phyloP scores from a whole-genome alignment of 2,329 filamentous ascomycete species.

The Talaromyces albobiverticillius region DNA sequence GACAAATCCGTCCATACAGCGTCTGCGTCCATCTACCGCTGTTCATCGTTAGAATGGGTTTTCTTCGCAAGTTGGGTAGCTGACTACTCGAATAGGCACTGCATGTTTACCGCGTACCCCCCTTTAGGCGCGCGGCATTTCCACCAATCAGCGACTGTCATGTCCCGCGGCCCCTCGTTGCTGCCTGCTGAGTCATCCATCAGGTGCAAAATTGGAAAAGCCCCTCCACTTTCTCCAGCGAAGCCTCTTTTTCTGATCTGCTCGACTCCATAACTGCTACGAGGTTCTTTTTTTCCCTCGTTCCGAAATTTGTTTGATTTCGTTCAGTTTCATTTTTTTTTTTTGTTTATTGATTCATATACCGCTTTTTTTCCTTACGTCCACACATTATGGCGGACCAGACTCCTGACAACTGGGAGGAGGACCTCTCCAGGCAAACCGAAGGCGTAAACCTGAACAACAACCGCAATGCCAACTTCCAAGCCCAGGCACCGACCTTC shows the following conservation, averaged over 20 bases:
- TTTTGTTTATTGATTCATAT: constrained; percentile 18
- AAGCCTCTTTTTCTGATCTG: constrained; percentile 2
- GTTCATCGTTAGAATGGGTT: too few species aligned
- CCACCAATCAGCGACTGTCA: neutral
- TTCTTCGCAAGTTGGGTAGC: too few species aligned
- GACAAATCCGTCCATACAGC: too few species aligned
- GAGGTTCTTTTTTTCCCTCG: neutral
- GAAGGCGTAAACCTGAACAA: constrained; percentile 75
- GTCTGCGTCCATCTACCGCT: too few species aligned
- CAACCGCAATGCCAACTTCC: constrained; percentile 47
- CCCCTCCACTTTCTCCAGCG: constrained; percentile 12
- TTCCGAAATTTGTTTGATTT: neutral
- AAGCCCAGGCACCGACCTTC: constrained; percentile 56
- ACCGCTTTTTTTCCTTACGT: neutral
- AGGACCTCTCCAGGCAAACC: constrained; percentile 76
- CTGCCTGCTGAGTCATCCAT: constrained; percentile 30
- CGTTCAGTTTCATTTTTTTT: too few species aligned
- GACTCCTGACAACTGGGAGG: constrained; percentile 86
- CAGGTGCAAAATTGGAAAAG: constrained; percentile 27
- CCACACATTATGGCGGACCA: constrained; percentile 67
- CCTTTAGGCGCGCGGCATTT: neutral
- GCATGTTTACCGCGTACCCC: neutral
- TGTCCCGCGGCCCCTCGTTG: constrained; percentile 11
- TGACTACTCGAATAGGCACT: neutral
- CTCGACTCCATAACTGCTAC: neutral